Conservation (phyloP, 164 flowering plant genomes). For the Sextonia rubra region DNA sequence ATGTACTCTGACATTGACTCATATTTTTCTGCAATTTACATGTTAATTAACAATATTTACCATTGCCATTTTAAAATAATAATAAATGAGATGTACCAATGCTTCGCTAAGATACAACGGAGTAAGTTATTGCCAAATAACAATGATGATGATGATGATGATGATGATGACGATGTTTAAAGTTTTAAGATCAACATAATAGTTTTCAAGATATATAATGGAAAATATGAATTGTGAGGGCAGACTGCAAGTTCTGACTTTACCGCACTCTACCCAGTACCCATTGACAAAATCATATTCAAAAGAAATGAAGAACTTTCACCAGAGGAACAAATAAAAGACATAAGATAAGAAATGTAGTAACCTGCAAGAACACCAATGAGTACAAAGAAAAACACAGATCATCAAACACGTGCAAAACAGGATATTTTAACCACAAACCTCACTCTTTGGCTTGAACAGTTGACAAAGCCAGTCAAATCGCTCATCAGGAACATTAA, state of each 20-base stretch:
- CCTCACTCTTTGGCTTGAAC: conserved; percentile 94
- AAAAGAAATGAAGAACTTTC: not conserved
- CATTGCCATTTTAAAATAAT: too few species aligned
- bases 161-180: too few species aligned
- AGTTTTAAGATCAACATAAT: too few species aligned
- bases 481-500: conserved; percentile 86
- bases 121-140: too few species aligned
- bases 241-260: not conserved
- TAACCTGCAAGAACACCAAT: not conserved
- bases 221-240: not conserved
- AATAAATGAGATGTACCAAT: too few species aligned
- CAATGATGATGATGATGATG: too few species aligned
- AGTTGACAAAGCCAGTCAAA: conserved; percentile 89
- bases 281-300: not conserved
- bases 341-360: not conserved
- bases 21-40: too few species aligned
- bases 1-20: too few species aligned
- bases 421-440: conserved; percentile 17
- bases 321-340: not conserved
- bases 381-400: not conserved
- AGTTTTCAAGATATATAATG: too few species aligned
- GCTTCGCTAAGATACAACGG: too few species aligned
- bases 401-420: not conserved
- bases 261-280: not conserved
- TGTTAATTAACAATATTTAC: too few species aligned